Evolutionary conservation across 306 rosid species (phyloP).

Genomic region (Castanea sativa): DNA sequence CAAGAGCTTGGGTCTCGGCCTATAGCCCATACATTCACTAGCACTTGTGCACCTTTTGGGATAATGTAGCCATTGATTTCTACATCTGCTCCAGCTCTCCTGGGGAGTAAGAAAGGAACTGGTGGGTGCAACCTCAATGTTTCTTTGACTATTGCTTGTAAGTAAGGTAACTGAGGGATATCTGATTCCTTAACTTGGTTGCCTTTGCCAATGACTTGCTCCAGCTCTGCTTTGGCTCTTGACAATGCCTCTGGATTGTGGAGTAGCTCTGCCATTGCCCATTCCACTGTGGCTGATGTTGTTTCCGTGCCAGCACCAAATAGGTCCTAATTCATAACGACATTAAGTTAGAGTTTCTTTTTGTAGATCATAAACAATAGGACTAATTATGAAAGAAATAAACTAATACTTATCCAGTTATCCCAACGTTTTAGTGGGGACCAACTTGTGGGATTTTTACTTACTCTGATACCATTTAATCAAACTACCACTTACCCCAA

Average conservation of each 20-base stretch:
- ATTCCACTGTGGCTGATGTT: constrained; percentile 39
- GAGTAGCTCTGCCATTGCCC: constrained; percentile 57
- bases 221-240: constrained; percentile 22
- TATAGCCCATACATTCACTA: constrained; percentile 31
- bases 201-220: constrained; percentile 20
- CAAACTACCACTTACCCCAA: too few relatives aligned
- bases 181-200: constrained; percentile 23
- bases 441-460: too few relatives aligned
- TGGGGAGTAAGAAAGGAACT: constrained; percentile 14
- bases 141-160: constrained; percentile 31
- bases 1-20: neutral
- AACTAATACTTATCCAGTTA: too few relatives aligned
- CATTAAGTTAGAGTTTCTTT: neutral
- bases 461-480: too few relatives aligned
- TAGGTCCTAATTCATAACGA: constrained; percentile 31
- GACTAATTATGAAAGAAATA: too few relatives aligned
- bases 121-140: constrained; percentile 25
- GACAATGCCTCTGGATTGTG: constrained; percentile 10
- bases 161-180: constrained; percentile 19
- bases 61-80: constrained; percentile 16
- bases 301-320: constrained; percentile 66
- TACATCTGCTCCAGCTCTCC: constrained; percentile 15
- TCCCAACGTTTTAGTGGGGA: too few relatives aligned
- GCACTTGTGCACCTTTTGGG: constrained; percentile 22
- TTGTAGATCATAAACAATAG: too few relatives aligned